Evolutionary conservation across 2,329 filamentous ascomycete species (phyloP).

Genomic region (Hawksworthiomyces lignivorus): DNA sequence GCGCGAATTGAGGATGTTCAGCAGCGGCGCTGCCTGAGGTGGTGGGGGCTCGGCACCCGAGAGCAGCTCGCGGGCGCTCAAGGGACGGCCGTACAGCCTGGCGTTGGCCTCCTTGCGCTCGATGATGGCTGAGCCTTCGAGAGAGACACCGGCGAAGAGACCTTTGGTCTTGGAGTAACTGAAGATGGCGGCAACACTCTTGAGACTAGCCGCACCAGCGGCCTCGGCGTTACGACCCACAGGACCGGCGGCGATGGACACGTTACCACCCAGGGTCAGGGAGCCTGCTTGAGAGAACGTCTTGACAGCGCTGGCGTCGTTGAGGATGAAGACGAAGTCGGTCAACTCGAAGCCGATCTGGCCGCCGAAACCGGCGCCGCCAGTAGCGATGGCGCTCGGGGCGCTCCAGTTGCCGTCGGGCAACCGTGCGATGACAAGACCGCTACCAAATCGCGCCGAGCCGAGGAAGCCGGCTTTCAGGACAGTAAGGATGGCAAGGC

Average conservation of each 20-base stretch:
- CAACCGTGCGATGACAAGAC: conserved; percentile 72
- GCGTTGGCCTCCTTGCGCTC: conserved; percentile 95
- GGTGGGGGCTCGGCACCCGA: conserved; percentile 71
- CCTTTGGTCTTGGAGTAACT: conserved; percentile 98
- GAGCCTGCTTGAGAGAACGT: conserved; percentile 90
- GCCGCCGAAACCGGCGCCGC: conserved; percentile 74
- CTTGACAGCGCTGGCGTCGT: conserved; percentile 80
- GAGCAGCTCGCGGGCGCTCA: conserved; percentile 76
- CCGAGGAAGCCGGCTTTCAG: conserved; percentile 83
- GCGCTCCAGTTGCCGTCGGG: conserved; percentile 74
- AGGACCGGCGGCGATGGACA: conserved; percentile 89
- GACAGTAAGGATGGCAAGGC: conserved; percentile 77
- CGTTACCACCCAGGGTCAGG: conserved; percentile 89
- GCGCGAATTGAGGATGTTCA: conserved; percentile 76
- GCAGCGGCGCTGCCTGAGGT: conserved; percentile 73
- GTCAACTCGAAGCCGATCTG: conserved; percentile 85
- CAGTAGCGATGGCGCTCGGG: conserved; percentile 71
- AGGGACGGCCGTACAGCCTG: conserved; percentile 80
- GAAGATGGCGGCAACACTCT: conserved; percentile 85
- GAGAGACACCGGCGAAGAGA: conserved; percentile 86
- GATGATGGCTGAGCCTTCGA: conserved; percentile 88
- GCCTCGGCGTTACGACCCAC: conserved; percentile 93
- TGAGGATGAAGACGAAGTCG: conserved; percentile 97
- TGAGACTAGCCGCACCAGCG: conserved; percentile 84
- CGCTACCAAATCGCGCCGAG: conserved; percentile 72